Percentiles rank a stretch among this genome's conserved stretches.
phyloP scores from a whole-genome alignment of 1,139 yeast species.

The Debaryomycetaceae sp. region DNA sequence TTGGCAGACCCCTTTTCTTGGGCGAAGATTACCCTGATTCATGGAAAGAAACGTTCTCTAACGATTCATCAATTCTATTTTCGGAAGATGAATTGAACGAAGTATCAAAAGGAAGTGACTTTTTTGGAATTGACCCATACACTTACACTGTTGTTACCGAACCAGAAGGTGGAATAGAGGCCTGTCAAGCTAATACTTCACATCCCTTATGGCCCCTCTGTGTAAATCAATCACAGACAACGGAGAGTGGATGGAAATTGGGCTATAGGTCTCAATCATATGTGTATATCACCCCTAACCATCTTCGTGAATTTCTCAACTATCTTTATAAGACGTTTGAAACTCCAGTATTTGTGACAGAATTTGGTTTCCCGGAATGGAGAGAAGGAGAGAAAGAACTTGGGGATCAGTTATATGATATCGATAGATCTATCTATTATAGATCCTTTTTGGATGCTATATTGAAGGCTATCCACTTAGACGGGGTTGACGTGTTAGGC shows the following conservation, averaged over 20 bases:
- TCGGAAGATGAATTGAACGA: conserved; percentile 21
- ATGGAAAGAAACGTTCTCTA: conserved; percentile 19
- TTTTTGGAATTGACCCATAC: conserved; percentile 34
- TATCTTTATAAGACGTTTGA: conserved; percentile 18
- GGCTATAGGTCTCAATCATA: conserved; percentile 25
- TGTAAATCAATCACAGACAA: conserved; percentile 12
- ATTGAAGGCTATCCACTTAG: conserved; percentile 21
- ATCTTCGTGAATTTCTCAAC: conserved; percentile 16
- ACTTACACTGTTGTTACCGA: conserved; percentile 23
- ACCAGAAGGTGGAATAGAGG: conserved; percentile 18
- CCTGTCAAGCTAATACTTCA: conserved; percentile 14
- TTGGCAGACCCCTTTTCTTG: conserved; percentile 27
- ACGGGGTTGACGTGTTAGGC: conserved; percentile 26
- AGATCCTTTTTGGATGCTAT: conserved; percentile 24
- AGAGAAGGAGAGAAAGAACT: conserved; percentile 23
- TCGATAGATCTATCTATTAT: conserved; percentile 26
- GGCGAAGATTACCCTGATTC: conserved; percentile 29
- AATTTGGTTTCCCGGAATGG: conserved; percentile 35
- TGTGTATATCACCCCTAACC: conserved; percentile 20
- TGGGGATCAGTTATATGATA: conserved; percentile 25
- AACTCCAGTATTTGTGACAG: conserved; percentile 22
- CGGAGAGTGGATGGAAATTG: conserved; percentile 24
- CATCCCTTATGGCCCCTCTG: conserved; percentile 20
- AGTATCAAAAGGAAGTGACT: conserved; percentile 24
- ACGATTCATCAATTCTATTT: conserved; percentile 13